Evolutionary conservation across 1,284 basidiomycete genomes (phyloP).

Genomic region (Fistulinella cinereoalba): DNA sequence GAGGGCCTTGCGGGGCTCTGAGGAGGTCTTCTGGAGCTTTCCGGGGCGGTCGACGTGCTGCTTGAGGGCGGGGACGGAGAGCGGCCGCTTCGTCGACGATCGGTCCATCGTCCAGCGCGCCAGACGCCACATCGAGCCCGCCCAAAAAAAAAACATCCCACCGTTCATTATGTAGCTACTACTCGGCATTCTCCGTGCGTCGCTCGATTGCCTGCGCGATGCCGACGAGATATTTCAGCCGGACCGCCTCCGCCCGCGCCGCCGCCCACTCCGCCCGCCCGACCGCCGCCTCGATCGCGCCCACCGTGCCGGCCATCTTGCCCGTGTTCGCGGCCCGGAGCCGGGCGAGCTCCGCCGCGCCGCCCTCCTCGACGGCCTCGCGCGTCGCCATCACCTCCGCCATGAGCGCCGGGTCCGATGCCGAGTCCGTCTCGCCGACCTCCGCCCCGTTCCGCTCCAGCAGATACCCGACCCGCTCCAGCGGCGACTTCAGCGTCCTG

Average conservation of each 20-base stretch:
- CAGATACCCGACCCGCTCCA: constrained; percentile 69
- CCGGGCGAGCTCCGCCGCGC: constrained; percentile 41
- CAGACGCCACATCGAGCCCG: neutral
- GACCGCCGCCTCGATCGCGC: constrained; percentile 52
- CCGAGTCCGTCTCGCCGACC: constrained; percentile 70
- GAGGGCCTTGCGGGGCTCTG: neutral
- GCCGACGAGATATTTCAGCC: constrained; percentile 77
- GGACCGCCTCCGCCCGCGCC: constrained; percentile 61
- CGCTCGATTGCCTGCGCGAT: constrained; percentile 66
- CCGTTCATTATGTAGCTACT: too few species aligned
- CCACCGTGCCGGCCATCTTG: constrained; percentile 49
- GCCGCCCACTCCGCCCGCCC: constrained; percentile 51
- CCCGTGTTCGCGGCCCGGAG: constrained; percentile 63
- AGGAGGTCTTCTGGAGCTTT: constrained; percentile 9
- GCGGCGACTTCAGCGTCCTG: constrained; percentile 60
- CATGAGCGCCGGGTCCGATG: constrained; percentile 73
- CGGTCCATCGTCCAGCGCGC: neutral
- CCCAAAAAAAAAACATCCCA: too few species aligned
- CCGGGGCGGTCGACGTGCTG: constrained; percentile 8
- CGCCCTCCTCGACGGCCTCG: constrained; percentile 74
- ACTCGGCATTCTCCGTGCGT: constrained; percentile 42
- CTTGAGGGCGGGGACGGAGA: neutral
- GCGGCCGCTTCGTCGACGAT: constrained; percentile 13
- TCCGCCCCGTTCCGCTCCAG: constrained; percentile 60
- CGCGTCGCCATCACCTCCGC: constrained; percentile 80